phyloP scores from a whole-genome alignment of 495 filamentous ascomycete genomes.

The Lasiosphaeris hirsuta region DNA sequence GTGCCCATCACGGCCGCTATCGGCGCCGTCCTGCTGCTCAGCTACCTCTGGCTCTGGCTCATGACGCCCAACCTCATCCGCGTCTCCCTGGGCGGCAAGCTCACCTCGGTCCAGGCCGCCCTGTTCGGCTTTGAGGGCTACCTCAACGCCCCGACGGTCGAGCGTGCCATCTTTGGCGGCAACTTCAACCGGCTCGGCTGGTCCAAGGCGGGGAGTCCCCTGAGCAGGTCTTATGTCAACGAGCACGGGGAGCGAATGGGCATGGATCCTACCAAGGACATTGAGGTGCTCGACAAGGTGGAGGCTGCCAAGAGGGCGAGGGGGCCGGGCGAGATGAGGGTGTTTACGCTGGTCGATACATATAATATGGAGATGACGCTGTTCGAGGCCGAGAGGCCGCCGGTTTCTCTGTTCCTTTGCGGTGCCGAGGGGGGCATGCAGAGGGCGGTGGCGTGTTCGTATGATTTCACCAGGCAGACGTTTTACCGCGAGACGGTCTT shows the following conservation, averaged over 20 bases:
- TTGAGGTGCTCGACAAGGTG: neutral
- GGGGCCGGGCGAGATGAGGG: constrained; percentile 12
- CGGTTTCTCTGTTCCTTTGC: constrained; percentile 27
- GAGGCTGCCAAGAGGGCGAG: constrained; percentile 2
- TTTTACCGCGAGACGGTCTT: constrained; percentile 37
- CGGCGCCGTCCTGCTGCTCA: constrained; percentile 8
- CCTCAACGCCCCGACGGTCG: constrained; percentile 20
- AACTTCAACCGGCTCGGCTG: constrained; percentile 6
- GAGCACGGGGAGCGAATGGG: neutral
- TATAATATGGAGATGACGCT: constrained; percentile 32
- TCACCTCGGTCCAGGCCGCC: constrained; percentile 12
- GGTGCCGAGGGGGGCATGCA: constrained; percentile 41
- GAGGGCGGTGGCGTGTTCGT: constrained; percentile 34
- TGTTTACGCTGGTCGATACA: constrained; percentile 39
- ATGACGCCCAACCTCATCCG: constrained; percentile 11
- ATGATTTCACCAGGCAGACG: constrained; percentile 26
- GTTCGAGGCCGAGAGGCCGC: constrained; percentile 35
- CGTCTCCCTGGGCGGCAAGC: constrained; percentile 14
- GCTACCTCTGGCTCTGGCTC: constrained; percentile 5
- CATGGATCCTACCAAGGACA: neutral
- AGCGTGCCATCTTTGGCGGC: constrained; percentile 26
- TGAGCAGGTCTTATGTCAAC: constrained; percentile 1
- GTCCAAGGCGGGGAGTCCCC: neutral
- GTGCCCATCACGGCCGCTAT: neutral
- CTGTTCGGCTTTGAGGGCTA: constrained; percentile 32